Evolutionary conservation across 768 basidiomycete species (phyloP).

Genomic region (Tylopilus intermedius): DNA sequence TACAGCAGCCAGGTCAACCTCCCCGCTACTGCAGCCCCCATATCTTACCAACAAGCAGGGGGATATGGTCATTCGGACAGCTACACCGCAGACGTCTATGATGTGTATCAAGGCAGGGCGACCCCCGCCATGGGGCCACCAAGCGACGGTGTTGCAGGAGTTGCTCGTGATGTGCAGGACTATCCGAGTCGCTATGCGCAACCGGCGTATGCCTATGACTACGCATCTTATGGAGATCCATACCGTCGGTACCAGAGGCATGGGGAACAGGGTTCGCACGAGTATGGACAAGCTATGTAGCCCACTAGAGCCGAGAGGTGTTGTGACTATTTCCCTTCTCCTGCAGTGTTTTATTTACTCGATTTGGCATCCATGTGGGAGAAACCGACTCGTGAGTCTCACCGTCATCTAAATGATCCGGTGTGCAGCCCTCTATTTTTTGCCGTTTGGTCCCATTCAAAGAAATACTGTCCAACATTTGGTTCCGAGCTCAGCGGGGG

Average conservation of each 20-base stretch:
- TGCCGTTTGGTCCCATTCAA: background rate
- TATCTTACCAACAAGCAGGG: slow-evolving; percentile 39
- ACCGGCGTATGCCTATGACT: slow-evolving; percentile 25
- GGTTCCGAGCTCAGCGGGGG: background rate
- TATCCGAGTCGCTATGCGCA: slow-evolving; percentile 30
- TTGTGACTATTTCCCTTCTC: slow-evolving; percentile 13
- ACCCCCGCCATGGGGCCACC: slow-evolving; percentile 32
- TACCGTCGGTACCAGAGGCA: slow-evolving; percentile 29
- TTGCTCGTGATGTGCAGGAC: slow-evolving; percentile 38
- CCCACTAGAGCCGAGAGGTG: slow-evolving; percentile 10
- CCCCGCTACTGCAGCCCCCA: slow-evolving; percentile 53
- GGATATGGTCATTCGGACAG: slow-evolving; percentile 25
- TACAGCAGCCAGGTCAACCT: slow-evolving; percentile 62
- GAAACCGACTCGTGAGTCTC: background rate
- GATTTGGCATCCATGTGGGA: slow-evolving; percentile 17
- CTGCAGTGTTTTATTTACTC: slow-evolving; percentile 25
- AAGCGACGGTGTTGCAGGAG: slow-evolving; percentile 28
- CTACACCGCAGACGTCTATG: slow-evolving; percentile 43
- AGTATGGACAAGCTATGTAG: slow-evolving; percentile 33
- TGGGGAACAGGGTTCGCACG: slow-evolving; percentile 24
- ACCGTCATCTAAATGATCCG: background rate
- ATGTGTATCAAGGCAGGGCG: slow-evolving; percentile 51
- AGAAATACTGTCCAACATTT: background rate
- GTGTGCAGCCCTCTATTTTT: background rate
- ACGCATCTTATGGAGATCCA: slow-evolving; percentile 24